Base-by-base conservation (phyloP, 2,329 filamentous ascomycete species). In the Aspergillus fumigatiaffinis region DNA sequence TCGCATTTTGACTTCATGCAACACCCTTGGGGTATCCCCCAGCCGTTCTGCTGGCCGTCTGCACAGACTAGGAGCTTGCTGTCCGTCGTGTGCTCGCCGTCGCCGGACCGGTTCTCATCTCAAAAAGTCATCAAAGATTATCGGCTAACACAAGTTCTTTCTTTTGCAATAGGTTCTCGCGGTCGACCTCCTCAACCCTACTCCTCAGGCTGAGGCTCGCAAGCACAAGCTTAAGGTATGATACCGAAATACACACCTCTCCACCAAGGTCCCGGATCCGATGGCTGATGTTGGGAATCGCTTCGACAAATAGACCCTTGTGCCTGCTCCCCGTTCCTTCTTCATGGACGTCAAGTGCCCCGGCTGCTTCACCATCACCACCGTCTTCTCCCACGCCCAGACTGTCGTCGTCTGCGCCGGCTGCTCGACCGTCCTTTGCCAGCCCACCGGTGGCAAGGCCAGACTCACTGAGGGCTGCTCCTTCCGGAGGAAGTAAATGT, bases 301-400 rank as follows among this genome's bases (percentile, higher is more conserved):
- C 12, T 32, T 47, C 21, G 21, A 47, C 21, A 23, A 32, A 63
- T 70, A 95, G 92, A 92, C 86, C 71, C 90, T 99, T 74, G 94
- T 99, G 78, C 94, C 94, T 75, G 89, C 87, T 69, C 94, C 94
- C 75, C 91, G 94, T 80, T 97, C 93, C 71, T 99, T 97, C 90
- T 99, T 99, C 91, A 99, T 99, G 94, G 94, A 99, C 80, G 94
- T 99, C 86, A 99, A 99, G 90, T 99, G 94, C 90, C 94, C 94
- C 79, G 94, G 94, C 76, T 99, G 94, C 91, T 99, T 97, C 89
- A 97, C 92, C 81, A 99, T 99, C 87, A 99, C 94, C 81, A 99
- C 94, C 80, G 94, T 99, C 82, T 99, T 97, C 91, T 97, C 93
- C 66, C 94, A 99, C 87, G 94, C 94, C 81, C 94, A 99, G 87